Percentiles rank a stretch among this genome's conserved stretches.
phyloP scores from a whole-genome alignment of 2,329 filamentous ascomycete genomes.

The Cordyceps fumosorosea region DNA sequence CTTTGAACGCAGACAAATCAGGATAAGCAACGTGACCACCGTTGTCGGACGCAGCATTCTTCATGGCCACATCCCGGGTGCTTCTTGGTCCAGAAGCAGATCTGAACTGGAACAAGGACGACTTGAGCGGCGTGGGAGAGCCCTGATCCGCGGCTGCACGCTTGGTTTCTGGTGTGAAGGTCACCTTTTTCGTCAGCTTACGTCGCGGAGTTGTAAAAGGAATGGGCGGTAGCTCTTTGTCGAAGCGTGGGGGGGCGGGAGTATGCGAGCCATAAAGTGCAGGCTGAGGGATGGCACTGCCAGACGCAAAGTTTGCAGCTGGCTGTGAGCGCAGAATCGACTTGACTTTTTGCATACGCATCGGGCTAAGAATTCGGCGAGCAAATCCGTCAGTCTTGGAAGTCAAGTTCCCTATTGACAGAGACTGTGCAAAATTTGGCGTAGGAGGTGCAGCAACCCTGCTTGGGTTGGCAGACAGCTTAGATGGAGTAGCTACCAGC shows the following conservation, averaged over 20 bases:
- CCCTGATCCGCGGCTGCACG: constrained; percentile 36
- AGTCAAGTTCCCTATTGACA: constrained; percentile 40
- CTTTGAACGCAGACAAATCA: constrained; percentile 40
- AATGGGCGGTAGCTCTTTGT: constrained; percentile 46
- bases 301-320: constrained; percentile 29
- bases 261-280: constrained; percentile 36
- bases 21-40: constrained; percentile 43
- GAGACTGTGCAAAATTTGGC: constrained; percentile 40
- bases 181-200: constrained; percentile 64
- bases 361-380: constrained; percentile 39
- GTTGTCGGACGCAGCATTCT: constrained; percentile 18
- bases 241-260: constrained; percentile 36
- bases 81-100: constrained; percentile 23
- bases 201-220: constrained; percentile 61
- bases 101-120: constrained; percentile 33
- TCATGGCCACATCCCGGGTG: constrained; percentile 21
- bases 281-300: constrained; percentile 44
- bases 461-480: background rate
- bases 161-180: constrained; percentile 69
- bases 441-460: background rate
- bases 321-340: constrained; percentile 47
- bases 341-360: constrained; percentile 49
- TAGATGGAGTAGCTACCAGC: constrained; percentile 6
- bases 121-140: constrained; percentile 52
- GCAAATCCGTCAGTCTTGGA: constrained; percentile 28